Evolutionary conservation across 148 eudicot genomes (phyloP), one percentile per base, ranked within the genome.

Genomic region (Dysphania ambrosioides): DNA sequence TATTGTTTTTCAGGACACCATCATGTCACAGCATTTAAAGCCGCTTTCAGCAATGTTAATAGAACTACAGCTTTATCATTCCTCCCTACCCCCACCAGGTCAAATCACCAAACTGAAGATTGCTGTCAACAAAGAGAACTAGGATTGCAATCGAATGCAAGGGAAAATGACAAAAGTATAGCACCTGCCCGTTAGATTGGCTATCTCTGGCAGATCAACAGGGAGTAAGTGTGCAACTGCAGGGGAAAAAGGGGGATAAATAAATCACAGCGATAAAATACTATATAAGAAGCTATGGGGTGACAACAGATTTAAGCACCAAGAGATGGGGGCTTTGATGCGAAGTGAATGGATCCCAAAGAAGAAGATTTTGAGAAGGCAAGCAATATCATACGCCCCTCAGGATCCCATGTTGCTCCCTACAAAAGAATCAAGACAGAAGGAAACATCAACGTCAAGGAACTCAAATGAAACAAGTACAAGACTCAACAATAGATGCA

Each of bases 321-420:
- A 70, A 95, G 91, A 63, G 99, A 90, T 34, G 99, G 99, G 81
- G 99, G 97, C 80, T 90, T 92, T 40, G 99, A 85, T 73, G 97
- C 91, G 86, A 95, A 95, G 83, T 95, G 99, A 77, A 95, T 80
- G 68, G 97, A 92, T 72, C 94, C 97, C 82, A 95, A 77, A 53
- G 97, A 78, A 21, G 89, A 81, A 55, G 99, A 92, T 69, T 87
- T 86, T 35, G 97, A 95, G 74, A 92, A 95, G 68, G 97, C 77
- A 72, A 95, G 78, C 79, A 95, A 90, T 76, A 95, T 85, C 96
- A 87, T 90, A 51, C 91, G 90, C 29, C 99, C 91, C 64, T 95
- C 94, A 68, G 99, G 97, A 89, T 95, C 99, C 99, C 99, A 95
- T 26, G 91, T 74, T 77, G 93, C 99, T 77, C 97, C 99, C 98